Base-by-base conservation (phyloP, 2,329 filamentous ascomycete species). In the Fonsecaea pugnacius region DNA sequence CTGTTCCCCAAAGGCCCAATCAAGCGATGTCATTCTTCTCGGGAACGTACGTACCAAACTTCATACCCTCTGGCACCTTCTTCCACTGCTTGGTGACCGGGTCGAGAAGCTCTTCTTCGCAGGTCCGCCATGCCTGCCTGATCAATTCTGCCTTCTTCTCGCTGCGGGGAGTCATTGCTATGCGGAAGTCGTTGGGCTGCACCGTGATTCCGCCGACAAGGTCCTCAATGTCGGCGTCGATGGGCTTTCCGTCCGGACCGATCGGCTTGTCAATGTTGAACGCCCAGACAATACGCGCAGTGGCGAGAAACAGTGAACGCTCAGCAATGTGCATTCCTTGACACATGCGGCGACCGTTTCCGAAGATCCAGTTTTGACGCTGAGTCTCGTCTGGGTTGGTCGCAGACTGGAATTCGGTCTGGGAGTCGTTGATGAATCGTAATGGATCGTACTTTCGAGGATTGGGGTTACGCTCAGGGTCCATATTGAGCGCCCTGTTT, bases 241-340 rank as follows among this genome's bases (percentile, higher is more conserved):
- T 64, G 2, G 54, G 43, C 7, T 60, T 56, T 3, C 36, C 36
- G 5, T 50, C 40, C 1, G 58, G 36, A 27, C 69, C 68, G 12
- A 58, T 10, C 12, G 65, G 56, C 30, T 64, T 68, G n/a, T 65
- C 60, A 55, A 76, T 70, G 32, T 71, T 64, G 60, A 74, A 76
- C 0, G 70, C 71, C 75, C 75, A 76, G 1, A 77, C 43, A 2
- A 74, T 58, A 14, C 72, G 70, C 0, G 70, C 70, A 6, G 74
- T 60, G 0, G 66, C 69, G 1, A 74, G 53, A 53, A 70, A 74
- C 1, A 78, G 64, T 14, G 67, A 70, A 0, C 71, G 67, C 59
- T 77, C 74, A 0, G 74, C 75, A 27, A 77, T 64, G 63, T 75
- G 72, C 5, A 76, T 71, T 0, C 75, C 75, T 3, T 73, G 74